Evolutionary conservation across 768 basidiomycete genomes (phyloP), one percentile per base, ranked within the genome.

Genomic region (Agrocybe praecox): DNA sequence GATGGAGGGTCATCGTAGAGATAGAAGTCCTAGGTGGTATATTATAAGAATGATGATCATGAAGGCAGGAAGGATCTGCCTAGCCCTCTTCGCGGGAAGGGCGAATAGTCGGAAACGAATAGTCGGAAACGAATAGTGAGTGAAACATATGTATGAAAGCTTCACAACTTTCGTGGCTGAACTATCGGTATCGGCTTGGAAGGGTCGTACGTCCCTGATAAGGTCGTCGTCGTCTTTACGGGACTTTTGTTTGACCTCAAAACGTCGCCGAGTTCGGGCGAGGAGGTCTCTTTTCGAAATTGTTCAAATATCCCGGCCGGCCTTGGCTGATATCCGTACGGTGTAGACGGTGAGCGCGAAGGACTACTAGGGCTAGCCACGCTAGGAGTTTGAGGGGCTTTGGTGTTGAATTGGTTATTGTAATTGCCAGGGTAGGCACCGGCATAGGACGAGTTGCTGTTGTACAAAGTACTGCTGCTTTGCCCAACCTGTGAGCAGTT

Each of bases 401-500:
- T 33, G 55, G 50, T 47, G 43, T 53, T 34, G 48, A 45, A 17
- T 12, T 44, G 52, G 48, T 32, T 53, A 17, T 49, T 49, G 47
- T 55, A 36, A 9, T 59, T 58, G 24, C 51, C 52, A 23, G 45
- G 49, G 58, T 62, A 58, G 1, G 62, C 52, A 32, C 61, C 57
- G 12, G 57, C 60, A 54, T 63, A 63, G 3, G 43, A 24, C 19
- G 46, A 29, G 44, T 52, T 53, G 15, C 43, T 17, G 22, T n/a
- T 50, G 17, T 36, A 12, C 14, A 57, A 23, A 23, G 45, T 26
- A 29, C 33, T 24, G 58, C 44, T 52, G 34, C 26, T 54, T 34
- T 60, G 56, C 33, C 59, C 56, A 14, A 57, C 65, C 26, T 58
- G 57, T 36, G 66, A 64, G 60, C 66, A 67, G 53, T 68, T 72